These are phyloP conservation scores for Hypoxylon sp. DNA, from an alignment of 2,329 filamentous ascomycete genomes.

Conservation along the genomic window DNA sequence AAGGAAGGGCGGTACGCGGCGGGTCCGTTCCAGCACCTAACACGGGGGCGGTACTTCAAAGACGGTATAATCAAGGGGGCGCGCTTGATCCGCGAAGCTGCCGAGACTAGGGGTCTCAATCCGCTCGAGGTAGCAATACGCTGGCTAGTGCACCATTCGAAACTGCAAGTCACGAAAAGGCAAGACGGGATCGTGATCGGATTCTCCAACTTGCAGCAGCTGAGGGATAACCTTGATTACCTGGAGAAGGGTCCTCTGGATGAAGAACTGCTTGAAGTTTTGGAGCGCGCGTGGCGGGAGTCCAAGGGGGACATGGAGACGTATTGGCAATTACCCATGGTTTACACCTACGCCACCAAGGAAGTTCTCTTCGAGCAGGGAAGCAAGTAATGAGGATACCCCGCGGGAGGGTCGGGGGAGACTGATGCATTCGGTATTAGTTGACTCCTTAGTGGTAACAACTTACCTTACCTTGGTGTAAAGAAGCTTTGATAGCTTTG, in stretches of 20 bases:
- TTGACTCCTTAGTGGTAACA: background rate
- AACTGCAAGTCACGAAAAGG: conserved; percentile 64
- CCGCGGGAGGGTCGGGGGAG: background rate
- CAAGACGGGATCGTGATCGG: conserved; percentile 73
- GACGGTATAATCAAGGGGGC: conserved; percentile 74
- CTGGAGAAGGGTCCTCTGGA: conserved; percentile 79
- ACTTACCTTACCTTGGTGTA: background rate
- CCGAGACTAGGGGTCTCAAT: conserved; percentile 74
- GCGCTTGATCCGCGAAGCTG: conserved; percentile 75
- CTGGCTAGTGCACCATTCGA: conserved; percentile 80
- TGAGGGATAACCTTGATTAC: conserved; percentile 68
- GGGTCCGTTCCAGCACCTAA: conserved; percentile 57
- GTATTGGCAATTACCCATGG: conserved; percentile 71
- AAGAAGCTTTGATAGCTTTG: background rate
- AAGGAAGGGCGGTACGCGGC: conserved; percentile 75
- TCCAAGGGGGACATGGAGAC: conserved; percentile 68
- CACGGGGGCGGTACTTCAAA: conserved; percentile 79
- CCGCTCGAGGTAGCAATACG: conserved; percentile 80
- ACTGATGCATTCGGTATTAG: background rate
- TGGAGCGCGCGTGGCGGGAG: conserved; percentile 82
- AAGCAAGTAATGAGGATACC: conserved; percentile 1
- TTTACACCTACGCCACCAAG: conserved; percentile 76
- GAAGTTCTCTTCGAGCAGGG: conserved; percentile 67
- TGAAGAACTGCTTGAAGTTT: conserved; percentile 77
- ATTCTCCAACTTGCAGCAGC: conserved; percentile 68